Evolutionary conservation across 2,329 filamentous ascomycete species (phyloP).

Genomic region (Talaromyces sp.): DNA sequence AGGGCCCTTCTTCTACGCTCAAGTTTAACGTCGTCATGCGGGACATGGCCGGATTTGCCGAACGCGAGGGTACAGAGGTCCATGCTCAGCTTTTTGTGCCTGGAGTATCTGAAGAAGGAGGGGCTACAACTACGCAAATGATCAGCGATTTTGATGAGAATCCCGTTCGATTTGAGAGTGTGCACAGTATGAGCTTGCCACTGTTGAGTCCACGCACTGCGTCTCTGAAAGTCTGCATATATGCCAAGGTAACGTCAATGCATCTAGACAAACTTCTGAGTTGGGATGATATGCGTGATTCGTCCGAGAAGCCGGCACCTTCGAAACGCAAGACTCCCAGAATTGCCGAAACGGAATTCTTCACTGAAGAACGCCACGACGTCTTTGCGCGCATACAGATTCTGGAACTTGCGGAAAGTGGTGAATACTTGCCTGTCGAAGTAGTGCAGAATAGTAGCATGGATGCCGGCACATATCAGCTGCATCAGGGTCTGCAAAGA

Average conservation of each 20-base stretch:
- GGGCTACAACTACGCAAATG: slow-evolving; percentile 92
- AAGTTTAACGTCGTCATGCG: slow-evolving; percentile 99
- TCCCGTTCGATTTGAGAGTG: slow-evolving; percentile 89
- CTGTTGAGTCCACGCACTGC: slow-evolving; percentile 72
- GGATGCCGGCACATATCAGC: slow-evolving; percentile 87
- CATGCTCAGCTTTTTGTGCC: slow-evolving; percentile 97
- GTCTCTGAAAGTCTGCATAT: slow-evolving; percentile 81
- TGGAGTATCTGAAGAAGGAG: slow-evolving; percentile 82
- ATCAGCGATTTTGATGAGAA: slow-evolving; percentile 92
- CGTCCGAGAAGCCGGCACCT: slow-evolving; percentile 55
- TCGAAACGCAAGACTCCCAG: slow-evolving; percentile 60
- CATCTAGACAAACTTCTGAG: slow-evolving; percentile 95
- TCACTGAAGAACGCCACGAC: slow-evolving; percentile 89
- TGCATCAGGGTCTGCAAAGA: slow-evolving; percentile 91
- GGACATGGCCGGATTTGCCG: slow-evolving; percentile 88
- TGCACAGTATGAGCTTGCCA: slow-evolving; percentile 95
- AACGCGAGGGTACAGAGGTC: slow-evolving; percentile 91
- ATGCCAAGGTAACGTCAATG: slow-evolving; percentile 86
- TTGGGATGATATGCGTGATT: slow-evolving; percentile 97
- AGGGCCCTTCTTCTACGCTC: slow-evolving; percentile 84
- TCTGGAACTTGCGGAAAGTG: slow-evolving; percentile 85
- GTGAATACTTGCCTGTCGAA: slow-evolving; percentile 88
- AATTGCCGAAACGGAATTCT: slow-evolving; percentile 89
- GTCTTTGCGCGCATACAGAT: slow-evolving; percentile 85
- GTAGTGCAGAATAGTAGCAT: slow-evolving; percentile 81